Evolutionary conservation across 73 alveolate genomes (phyloP).

Genomic region (Uronychia setigera): DNA sequence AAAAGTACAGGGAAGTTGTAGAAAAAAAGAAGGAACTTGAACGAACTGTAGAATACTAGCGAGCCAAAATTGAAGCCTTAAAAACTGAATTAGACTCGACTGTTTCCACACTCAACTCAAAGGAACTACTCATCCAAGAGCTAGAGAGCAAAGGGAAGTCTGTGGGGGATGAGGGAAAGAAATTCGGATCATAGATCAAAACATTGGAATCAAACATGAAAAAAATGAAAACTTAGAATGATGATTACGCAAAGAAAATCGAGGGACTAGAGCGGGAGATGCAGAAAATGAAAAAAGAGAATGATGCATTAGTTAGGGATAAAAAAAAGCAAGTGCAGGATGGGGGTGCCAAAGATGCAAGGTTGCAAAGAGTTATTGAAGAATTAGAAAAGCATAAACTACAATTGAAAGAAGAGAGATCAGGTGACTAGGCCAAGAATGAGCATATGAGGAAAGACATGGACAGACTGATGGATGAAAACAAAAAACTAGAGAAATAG

Average conservation of each 20-base stretch:
- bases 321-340: slow-evolving; percentile 77
- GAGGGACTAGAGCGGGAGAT: slow-evolving; percentile 66
- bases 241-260: slow-evolving; percentile 68
- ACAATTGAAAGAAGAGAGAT: slow-evolving; percentile 79
- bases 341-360: slow-evolving; percentile 79
- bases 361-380: slow-evolving; percentile 85
- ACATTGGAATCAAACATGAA: slow-evolving; percentile 54
- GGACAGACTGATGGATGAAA: slow-evolving; percentile 88
- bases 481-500: slow-evolving; percentile 89
- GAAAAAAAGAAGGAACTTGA: slow-evolving; percentile 70
- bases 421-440: slow-evolving; percentile 68
- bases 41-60: slow-evolving; percentile 77
- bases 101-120: slow-evolving; percentile 56
- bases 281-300: slow-evolving; percentile 68
- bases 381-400: slow-evolving; percentile 84
- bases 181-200: slow-evolving; percentile 57
- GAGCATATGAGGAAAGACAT: slow-evolving; percentile 80
- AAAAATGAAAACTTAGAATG: slow-evolving; percentile 60
- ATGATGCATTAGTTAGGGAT: slow-evolving; percentile 72
- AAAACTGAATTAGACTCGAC: slow-evolving; percentile 83
- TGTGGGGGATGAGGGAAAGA: slow-evolving; percentile 55
- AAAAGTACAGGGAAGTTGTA: slow-evolving; percentile 24
- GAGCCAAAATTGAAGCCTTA: slow-evolving; percentile 88
- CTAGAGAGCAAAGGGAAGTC: slow-evolving; percentile 40
- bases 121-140: slow-evolving; percentile 74